Evolutionary conservation across 1,139 yeast species (phyloP).

Genomic region (Candida pseudoviswanathii): DNA sequence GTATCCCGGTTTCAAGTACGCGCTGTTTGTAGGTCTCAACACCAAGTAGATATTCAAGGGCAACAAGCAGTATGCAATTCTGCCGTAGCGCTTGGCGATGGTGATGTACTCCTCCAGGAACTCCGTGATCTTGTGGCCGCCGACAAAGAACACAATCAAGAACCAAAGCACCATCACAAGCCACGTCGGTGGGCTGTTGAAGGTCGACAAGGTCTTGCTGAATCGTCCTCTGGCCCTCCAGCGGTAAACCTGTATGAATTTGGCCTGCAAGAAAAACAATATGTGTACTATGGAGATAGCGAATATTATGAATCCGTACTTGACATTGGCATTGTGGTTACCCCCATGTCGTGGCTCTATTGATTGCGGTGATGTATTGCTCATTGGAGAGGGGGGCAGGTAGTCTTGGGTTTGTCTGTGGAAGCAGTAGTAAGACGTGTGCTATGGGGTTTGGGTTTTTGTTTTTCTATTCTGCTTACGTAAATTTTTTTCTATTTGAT

Average conservation of each 20-base stretch:
- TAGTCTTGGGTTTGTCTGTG: neutral
- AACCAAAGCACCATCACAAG: constrained; percentile 35
- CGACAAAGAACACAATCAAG: constrained; percentile 22
- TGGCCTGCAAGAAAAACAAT: constrained; percentile 4
- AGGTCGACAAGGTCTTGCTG: constrained; percentile 16
- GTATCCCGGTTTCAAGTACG: constrained; percentile 51
- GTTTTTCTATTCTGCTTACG: neutral
- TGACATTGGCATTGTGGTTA: constrained; percentile 39
- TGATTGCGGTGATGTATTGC: neutral
- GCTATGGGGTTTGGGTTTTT: neutral
- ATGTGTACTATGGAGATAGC: constrained; percentile 33
- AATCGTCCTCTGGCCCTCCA: constrained; percentile 29
- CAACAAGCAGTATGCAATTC: constrained; percentile 64
- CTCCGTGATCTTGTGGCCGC: constrained; percentile 25
- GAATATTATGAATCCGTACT: constrained; percentile 51
- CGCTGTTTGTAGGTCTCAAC: constrained; percentile 48
- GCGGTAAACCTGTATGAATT: constrained; percentile 16
- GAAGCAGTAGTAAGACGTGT: neutral
- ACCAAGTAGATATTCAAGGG: constrained; percentile 67
- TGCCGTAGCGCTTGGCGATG: constrained; percentile 47
- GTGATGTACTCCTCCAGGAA: constrained; percentile 24
- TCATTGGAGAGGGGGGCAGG: neutral
- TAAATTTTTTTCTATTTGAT: neutral
- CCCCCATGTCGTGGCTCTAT: constrained; percentile 28
- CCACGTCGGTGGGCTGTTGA: constrained; percentile 29